Percentiles rank a stretch among this genome's conserved stretches.
Conservation (phyloP, 2,329 filamentous ascomycete species). For the Xylariaceae sp. region DNA sequence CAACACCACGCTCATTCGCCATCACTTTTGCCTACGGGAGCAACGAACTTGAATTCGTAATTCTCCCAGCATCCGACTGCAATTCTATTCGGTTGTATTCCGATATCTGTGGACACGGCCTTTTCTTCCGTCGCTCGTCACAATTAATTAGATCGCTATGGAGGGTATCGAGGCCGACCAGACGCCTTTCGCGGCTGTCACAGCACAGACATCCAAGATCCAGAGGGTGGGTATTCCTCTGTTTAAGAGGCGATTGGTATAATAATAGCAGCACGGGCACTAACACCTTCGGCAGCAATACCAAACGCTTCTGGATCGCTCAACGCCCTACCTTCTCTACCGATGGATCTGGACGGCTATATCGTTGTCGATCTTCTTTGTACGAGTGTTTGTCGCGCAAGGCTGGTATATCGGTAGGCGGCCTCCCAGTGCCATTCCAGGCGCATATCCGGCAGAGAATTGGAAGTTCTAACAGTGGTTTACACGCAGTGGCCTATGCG, state of each 20-base stretch:
- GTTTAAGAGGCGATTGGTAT: background rate
- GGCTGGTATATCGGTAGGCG: conserved; percentile 94
- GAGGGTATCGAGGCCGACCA: conserved; percentile 81
- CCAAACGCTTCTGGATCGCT: conserved; percentile 89
- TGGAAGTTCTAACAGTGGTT: conserved; percentile 14
- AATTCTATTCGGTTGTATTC: background rate
- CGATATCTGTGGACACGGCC: background rate
- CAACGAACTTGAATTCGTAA: conserved; percentile 1
- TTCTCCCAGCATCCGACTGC: background rate
- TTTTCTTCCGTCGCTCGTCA: conserved; percentile 8
- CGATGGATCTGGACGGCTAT: conserved; percentile 82
- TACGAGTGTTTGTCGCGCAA: conserved; percentile 85
- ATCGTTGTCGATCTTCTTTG: conserved; percentile 73
- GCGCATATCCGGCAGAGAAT: background rate
- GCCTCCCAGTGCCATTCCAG: background rate
- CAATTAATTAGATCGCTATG: conserved; percentile 47
- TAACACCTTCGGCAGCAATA: conserved; percentile 60
- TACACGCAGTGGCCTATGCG: conserved; percentile 76
- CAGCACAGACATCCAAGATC: conserved; percentile 72
- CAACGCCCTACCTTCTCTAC: conserved; percentile 82
- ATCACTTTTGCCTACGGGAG: background rate
- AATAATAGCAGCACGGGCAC: background rate
- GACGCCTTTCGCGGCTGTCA: conserved; percentile 87
- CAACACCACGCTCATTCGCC: conserved; percentile 19
- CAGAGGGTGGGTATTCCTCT: conserved; percentile 54